Evolutionary conservation across 305 asterid genomes (phyloP).

Genomic region (Fraxinus latifolia): DNA sequence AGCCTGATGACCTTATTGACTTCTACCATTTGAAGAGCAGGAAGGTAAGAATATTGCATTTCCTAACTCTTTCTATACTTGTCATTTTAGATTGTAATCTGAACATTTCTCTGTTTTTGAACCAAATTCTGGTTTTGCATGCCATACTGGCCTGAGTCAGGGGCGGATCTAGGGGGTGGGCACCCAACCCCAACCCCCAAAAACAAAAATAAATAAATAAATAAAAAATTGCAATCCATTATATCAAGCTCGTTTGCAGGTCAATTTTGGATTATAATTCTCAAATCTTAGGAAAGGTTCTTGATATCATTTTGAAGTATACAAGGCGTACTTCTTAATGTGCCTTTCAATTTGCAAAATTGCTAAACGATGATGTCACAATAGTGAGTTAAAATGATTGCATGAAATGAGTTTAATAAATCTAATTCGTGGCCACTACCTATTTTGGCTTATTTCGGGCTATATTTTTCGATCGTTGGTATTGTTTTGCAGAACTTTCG

Average conservation of each 20-base stretch:
- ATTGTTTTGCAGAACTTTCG: background rate
- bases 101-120: background rate
- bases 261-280: background rate
- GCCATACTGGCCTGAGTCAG: background rate
- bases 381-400: background rate
- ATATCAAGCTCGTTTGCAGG: background rate
- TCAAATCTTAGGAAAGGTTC: background rate
- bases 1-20: constrained; percentile 57
- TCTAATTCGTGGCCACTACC: background rate
- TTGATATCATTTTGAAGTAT: background rate
- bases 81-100: background rate
- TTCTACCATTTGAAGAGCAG: constrained; percentile 58
- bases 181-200: background rate
- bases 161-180: background rate
- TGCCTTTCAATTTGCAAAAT: background rate
- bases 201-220: no score
- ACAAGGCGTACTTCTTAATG: background rate
- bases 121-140: background rate
- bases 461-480: background rate
- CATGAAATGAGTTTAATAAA: background rate
- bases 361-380: background rate
- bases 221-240: background rate
- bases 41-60: constrained; percentile 34
- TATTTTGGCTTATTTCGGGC: background rate
- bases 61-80: background rate